Percentiles rank a stretch among this genome's conserved stretches.
Conservation (phyloP, 768 basidiomycete species). For the Lactarius psammicola region DNA sequence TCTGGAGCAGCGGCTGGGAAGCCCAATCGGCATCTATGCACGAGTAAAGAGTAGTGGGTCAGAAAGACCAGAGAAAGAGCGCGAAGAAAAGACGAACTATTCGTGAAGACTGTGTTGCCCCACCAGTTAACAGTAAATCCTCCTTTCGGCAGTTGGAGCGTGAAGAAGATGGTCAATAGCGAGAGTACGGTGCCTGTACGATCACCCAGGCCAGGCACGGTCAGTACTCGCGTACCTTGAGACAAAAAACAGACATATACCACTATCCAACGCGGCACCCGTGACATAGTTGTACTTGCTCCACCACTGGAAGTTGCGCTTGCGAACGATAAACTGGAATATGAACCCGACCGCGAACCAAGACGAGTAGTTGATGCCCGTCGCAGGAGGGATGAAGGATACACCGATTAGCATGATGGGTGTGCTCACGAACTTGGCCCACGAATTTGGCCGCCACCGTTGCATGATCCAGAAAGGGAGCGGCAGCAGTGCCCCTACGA, state of each 20-base stretch:
- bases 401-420: conserved; percentile 85
- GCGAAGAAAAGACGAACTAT: conserved; percentile 49
- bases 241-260: conserved; percentile 42
- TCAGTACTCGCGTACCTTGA: neutral
- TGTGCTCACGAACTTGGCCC: conserved; percentile 76
- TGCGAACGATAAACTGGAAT: conserved; percentile 80
- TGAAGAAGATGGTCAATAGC: conserved; percentile 78
- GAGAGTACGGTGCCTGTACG: conserved; percentile 60
- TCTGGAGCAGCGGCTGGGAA: conserved; percentile 1
- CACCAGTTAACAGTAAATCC: conserved; percentile 63
- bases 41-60: neutral
- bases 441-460: conserved; percentile 71
- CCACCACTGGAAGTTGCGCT: conserved; percentile 84
- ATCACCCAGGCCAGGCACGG: conserved; percentile 4
- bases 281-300: conserved; percentile 89
- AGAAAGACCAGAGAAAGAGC: neutral
- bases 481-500: conserved; percentile 79
- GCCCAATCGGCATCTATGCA: conserved; percentile 11
- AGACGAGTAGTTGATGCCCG: conserved; percentile 92
- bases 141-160: conserved; percentile 61
- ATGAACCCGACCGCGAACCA: conserved; percentile 88
- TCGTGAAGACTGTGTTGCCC: conserved; percentile 61
- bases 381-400: conserved; percentile 81
- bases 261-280: conserved; percentile 76
- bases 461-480: conserved; percentile 88